phyloP scores from a whole-genome alignment of 805 yeast genomes.

The Metschnikowia sp. region DNA sequence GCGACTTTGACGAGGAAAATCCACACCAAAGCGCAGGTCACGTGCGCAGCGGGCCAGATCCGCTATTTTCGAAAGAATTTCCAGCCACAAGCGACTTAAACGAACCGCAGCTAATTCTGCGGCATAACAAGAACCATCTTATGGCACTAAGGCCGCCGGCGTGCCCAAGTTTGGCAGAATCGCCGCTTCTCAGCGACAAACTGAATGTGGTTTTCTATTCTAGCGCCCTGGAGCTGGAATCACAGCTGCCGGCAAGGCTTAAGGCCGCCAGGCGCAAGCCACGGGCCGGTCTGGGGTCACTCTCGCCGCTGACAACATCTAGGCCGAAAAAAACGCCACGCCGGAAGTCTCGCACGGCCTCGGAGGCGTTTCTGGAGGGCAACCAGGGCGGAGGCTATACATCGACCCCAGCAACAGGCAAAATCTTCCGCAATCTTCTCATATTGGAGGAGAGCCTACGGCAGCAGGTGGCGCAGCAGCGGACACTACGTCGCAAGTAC shows the following conservation, averaged over 20 bases:
- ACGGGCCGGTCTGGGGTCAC: neutral
- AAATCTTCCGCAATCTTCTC: conserved; percentile 75
- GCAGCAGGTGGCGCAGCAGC: conserved; percentile 73
- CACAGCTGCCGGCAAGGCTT: conserved; percentile 6
- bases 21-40: neutral
- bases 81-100: too few relatives aligned
- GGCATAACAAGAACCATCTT: too few relatives aligned
- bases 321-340: conserved; percentile 9
- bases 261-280: conserved; percentile 5
- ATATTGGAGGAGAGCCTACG: conserved; percentile 84
- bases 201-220: conserved; percentile 12
- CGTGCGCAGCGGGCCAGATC: conserved; percentile 1
- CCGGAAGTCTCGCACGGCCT: conserved; percentile 13
- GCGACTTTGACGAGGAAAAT: conserved; percentile 1
- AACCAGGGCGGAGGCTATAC: conserved; percentile 18
- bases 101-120: too few relatives aligned
- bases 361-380: conserved; percentile 15
- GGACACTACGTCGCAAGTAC: conserved; percentile 60
- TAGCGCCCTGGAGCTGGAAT: conserved; percentile 20
- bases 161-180: too few relatives aligned
- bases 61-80: too few relatives aligned
- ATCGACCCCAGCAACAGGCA: conserved; percentile 52
- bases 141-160: too few relatives aligned
- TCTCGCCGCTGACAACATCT: neutral
- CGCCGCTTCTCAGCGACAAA: neutral